A percentile compares a stretch with the other conserved stretches of the same genome.
Conservation (phyloP, 345 rosid genomes). For the Angophora floribunda region DNA sequence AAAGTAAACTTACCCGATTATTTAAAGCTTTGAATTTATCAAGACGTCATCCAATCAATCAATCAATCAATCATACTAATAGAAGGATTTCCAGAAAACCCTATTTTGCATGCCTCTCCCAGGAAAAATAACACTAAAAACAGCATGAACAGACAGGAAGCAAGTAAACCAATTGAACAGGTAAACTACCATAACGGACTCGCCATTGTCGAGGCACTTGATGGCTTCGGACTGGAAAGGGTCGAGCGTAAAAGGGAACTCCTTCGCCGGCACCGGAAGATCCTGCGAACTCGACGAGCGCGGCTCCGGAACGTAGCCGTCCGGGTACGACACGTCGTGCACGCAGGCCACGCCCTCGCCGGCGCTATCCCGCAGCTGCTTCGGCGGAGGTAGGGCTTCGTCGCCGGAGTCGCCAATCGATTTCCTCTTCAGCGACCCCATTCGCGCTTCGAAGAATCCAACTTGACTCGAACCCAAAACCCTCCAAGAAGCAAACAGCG, state of each 20-base stretch:
- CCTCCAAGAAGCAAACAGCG: not conserved
- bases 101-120: not conserved
- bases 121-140: not conserved
- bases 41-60: not conserved
- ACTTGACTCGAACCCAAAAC: not conserved
- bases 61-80: not conserved
- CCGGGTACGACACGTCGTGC: slow-evolving; percentile 85
- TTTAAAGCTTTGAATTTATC: not conserved
- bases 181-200: slow-evolving; percentile 75
- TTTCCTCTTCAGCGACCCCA: slow-evolving; percentile 69
- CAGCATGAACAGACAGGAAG: not conserved
- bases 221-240: slow-evolving; percentile 96
- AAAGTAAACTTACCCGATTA: not conserved
- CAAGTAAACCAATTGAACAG: not conserved
- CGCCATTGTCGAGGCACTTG: slow-evolving; percentile 74
- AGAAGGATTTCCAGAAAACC: not conserved
- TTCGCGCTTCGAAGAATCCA: not conserved
- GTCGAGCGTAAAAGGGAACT: slow-evolving; percentile 85
- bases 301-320: slow-evolving; percentile 33
- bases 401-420: slow-evolving; percentile 19
- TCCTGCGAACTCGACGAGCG: slow-evolving; percentile 7
- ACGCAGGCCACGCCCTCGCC: slow-evolving; percentile 44
- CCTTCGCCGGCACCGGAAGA: slow-evolving; percentile 59
- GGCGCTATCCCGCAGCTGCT: slow-evolving; percentile 31
- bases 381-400: slow-evolving; percentile 26